phyloP scores from a whole-genome alignment of 306 rosid genomes.

The Crataegus laevigata region DNA sequence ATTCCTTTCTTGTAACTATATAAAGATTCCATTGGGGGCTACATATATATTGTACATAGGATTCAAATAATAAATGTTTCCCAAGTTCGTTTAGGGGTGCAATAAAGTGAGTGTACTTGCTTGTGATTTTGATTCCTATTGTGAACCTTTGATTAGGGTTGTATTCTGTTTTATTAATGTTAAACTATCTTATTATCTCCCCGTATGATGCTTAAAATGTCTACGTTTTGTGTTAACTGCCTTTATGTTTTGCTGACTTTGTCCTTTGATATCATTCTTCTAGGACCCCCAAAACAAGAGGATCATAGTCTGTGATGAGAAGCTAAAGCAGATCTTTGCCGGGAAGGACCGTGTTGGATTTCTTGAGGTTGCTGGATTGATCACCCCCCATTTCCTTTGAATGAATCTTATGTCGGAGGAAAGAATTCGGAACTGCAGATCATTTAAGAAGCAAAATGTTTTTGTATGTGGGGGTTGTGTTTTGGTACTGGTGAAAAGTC shows the following conservation, averaged over 20 bases:
- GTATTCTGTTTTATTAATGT: neutral
- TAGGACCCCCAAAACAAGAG: constrained; percentile 80
- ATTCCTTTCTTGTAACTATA: neutral
- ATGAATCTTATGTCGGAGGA: constrained; percentile 3
- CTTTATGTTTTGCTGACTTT: constrained; percentile 5
- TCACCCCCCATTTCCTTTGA: constrained; percentile 77
- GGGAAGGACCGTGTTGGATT: constrained; percentile 71
- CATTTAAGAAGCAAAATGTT: constrained; percentile 11
- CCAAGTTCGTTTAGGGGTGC: neutral
- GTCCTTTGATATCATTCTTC: constrained; percentile 4
- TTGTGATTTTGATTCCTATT: neutral
- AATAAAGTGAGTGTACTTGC: neutral
- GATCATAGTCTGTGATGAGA: constrained; percentile 68
- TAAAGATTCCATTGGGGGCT: neutral
- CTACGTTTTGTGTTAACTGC: neutral
- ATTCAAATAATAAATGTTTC: neutral
- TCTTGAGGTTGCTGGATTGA: constrained; percentile 81
- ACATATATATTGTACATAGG: neutral
- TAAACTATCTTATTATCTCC: neutral
- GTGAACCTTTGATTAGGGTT: neutral
- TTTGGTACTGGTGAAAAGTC: constrained; percentile 23
- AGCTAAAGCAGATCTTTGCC: constrained; percentile 80
- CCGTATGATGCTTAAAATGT: neutral
- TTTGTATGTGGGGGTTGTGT: constrained; percentile 23
- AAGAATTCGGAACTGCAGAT: neutral